Conservation (phyloP, 306 rosid genomes). For the Cicer cuneatum region DNA sequence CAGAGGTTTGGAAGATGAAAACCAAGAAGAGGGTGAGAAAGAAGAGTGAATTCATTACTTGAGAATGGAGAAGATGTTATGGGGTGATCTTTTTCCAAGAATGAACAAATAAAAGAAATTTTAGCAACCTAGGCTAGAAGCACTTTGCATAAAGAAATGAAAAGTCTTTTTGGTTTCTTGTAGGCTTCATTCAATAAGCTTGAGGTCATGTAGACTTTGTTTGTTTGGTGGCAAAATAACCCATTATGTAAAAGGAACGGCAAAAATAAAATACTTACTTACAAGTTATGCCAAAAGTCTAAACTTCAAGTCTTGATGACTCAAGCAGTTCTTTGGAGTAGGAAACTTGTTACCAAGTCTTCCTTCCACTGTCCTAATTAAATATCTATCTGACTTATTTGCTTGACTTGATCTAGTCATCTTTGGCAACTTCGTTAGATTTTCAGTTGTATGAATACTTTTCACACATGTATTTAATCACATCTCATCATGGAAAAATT, state of each 20-base stretch:
- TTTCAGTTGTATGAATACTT: neutral
- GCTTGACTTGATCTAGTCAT: constrained; percentile 39
- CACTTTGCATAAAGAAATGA: constrained; percentile 18
- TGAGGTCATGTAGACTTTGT: constrained; percentile 26
- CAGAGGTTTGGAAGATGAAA: constrained; percentile 46
- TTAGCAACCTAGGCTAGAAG: constrained; percentile 38
- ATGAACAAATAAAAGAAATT: constrained; percentile 24
- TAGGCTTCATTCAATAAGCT: constrained; percentile 32
- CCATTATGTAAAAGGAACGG: constrained; percentile 11
- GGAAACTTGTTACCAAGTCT: neutral
- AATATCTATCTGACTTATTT: constrained; percentile 16
- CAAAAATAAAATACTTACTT: constrained; percentile 7
- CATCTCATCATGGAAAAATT: no score
- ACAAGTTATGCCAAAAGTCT: constrained; percentile 11
- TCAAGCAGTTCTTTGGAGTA: neutral
- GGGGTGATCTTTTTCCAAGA: constrained; percentile 10
- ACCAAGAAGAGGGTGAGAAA: constrained; percentile 51
- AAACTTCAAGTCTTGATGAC: constrained; percentile 8
- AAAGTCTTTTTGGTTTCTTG: constrained; percentile 32
- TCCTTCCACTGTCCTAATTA: neutral
- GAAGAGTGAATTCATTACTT: constrained; percentile 54
- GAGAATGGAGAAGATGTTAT: constrained; percentile 24
- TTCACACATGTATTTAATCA: no score
- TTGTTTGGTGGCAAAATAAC: constrained; percentile 16
- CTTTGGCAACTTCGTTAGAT: constrained; percentile 22